Percentiles rank a stretch among this genome's conserved stretches.
Conservation (phyloP, 768 basidiomycete genomes). For the Naganishia friedmannii region DNA sequence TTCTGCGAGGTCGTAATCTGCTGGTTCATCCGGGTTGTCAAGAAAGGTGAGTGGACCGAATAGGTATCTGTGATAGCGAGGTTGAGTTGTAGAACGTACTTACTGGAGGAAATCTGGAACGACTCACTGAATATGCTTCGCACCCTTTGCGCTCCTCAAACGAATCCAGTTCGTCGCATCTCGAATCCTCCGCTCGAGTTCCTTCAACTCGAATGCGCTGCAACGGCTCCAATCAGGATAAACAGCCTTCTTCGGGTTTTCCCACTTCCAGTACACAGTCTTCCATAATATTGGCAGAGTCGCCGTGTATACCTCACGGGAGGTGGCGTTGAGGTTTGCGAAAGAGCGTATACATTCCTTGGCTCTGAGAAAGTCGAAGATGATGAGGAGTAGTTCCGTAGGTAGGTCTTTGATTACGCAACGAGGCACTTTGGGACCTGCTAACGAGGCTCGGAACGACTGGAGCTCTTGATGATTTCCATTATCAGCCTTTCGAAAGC, state of each 20-base stretch:
- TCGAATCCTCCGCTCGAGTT: not conserved
- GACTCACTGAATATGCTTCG: not conserved
- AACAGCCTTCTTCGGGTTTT: not conserved
- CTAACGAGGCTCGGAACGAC: not conserved
- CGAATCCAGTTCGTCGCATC: not conserved
- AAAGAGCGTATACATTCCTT: not conserved
- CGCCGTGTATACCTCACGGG: not conserved
- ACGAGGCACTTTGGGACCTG: not conserved
- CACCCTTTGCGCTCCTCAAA: not conserved
- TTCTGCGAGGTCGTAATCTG: not conserved
- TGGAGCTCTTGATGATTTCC: not conserved
- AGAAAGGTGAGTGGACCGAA: not conserved
- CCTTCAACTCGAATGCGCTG: not conserved
- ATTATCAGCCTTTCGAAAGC: not conserved
- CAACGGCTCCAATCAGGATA: too few species aligned
- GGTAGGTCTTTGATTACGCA: not conserved
- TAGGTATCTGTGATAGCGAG: not conserved
- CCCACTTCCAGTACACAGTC: not conserved
- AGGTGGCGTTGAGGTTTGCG: not conserved
- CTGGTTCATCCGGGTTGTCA: not conserved
- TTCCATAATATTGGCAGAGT: not conserved
- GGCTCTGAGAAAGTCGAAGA: not conserved
- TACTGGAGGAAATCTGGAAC: not conserved
- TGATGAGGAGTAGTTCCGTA: not conserved
- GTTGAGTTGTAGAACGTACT: not conserved